A percentile compares a stretch with the other conserved stretches of the same genome.
phyloP scores from a whole-genome alignment of 2,329 filamentous ascomycete species.

The Thermomyces lanuginosus region DNA sequence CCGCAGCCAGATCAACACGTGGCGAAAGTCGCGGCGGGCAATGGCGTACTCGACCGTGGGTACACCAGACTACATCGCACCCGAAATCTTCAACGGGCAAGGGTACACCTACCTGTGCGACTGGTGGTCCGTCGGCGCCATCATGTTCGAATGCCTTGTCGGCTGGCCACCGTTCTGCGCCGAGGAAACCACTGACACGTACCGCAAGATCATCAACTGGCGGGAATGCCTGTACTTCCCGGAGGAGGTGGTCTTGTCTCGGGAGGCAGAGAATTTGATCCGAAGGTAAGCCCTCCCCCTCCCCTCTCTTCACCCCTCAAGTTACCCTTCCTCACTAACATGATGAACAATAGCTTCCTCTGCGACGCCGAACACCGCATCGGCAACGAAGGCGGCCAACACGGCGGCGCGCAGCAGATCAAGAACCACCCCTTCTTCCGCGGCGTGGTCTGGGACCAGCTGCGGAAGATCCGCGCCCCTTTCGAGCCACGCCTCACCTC shows the following conservation, averaged over 20 bases:
- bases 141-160: slow-evolving; percentile 98
- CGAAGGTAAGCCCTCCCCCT: slow-evolving; percentile 48
- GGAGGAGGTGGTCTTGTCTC: slow-evolving; percentile 76
- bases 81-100: slow-evolving; percentile 92
- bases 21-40: slow-evolving; percentile 84
- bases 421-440: slow-evolving; percentile 93
- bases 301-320: slow-evolving; percentile 1
- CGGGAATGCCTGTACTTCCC: slow-evolving; percentile 90
- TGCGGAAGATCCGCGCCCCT: slow-evolving; percentile 82
- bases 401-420: slow-evolving; percentile 72
- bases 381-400: slow-evolving; percentile 45
- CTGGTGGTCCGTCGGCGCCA: slow-evolving; percentile 97
- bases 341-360: slow-evolving; percentile 51
- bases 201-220: slow-evolving; percentile 99
- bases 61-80: slow-evolving; percentile 95
- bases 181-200: slow-evolving; percentile 92
- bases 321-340: slow-evolving; percentile 11
- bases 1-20: slow-evolving; percentile 94
- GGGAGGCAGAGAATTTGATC: slow-evolving; percentile 82
- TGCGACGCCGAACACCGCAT: slow-evolving; percentile 88
- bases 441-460: slow-evolving; percentile 83
- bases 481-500: slow-evolving; percentile 90
- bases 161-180: slow-evolving; percentile 99
- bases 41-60: slow-evolving; percentile 98
- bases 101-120: slow-evolving; percentile 95